Conservation (phyloP, 305 asterid species). For the Fraxinus albicans region DNA sequence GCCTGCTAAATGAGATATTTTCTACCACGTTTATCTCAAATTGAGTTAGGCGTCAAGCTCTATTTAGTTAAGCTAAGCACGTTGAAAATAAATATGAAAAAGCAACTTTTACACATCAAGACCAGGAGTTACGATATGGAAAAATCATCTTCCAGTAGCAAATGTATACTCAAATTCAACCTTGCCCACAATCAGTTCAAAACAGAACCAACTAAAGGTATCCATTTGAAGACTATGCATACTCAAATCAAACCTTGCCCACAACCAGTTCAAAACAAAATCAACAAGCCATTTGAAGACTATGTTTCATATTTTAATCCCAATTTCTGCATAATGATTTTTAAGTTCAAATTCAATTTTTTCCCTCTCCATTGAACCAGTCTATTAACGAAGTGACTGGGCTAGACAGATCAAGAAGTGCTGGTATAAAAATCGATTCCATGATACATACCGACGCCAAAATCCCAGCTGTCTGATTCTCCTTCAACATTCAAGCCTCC, state of each 20-base stretch:
- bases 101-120: neutral
- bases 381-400: neutral
- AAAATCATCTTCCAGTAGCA: neutral
- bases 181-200: neutral
- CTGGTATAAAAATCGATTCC: neutral
- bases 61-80: neutral
- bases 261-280: too few species aligned
- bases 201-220: neutral
- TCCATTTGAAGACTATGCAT: neutral
- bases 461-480: constrained; percentile 98
- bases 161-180: neutral
- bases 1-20: neutral
- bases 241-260: neutral
- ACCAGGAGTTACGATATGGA: neutral
- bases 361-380: neutral
- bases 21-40: neutral
- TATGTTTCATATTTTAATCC: neutral
- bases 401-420: neutral
- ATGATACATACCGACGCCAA: constrained; percentile 72
- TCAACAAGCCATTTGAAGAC: neutral
- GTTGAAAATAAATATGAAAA: neutral
- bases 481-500: constrained; percentile 97
- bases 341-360: neutral
- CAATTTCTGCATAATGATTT: neutral
- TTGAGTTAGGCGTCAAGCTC: neutral